phyloP scores from a whole-genome alignment of 1,139 yeast genomes.

The Eremothecium gossypii region DNA sequence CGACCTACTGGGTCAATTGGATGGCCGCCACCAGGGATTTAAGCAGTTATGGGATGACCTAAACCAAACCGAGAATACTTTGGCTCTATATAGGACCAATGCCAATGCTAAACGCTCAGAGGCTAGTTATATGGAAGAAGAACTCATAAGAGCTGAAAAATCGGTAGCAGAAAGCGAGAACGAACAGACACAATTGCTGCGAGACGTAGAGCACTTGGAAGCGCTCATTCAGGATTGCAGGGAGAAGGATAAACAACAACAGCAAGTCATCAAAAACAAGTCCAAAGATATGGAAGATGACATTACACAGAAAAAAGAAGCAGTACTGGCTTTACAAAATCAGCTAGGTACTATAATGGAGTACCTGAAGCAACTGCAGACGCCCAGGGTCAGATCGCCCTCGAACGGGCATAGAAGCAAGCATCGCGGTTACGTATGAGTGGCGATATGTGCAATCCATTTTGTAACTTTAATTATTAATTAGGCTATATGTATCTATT shows the following conservation, averaged over 20 bases:
- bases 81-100: slow-evolving; percentile 33
- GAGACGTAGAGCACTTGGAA: slow-evolving; percentile 28
- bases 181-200: slow-evolving; percentile 34
- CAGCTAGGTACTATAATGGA: slow-evolving; percentile 14
- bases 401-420: slow-evolving; percentile 7
- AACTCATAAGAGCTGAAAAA: slow-evolving; percentile 49
- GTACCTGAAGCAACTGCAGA: slow-evolving; percentile 16
- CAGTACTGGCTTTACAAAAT: slow-evolving; percentile 10
- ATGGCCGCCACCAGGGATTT: slow-evolving; percentile 19
- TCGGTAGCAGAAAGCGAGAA: slow-evolving; percentile 46
- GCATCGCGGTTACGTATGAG: slow-evolving; percentile 2
- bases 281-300: slow-evolving; percentile 25
- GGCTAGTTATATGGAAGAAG: slow-evolving; percentile 55
- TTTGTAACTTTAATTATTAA: not conserved
- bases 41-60: slow-evolving; percentile 28
- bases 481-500: not conserved
- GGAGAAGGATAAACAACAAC: slow-evolving; percentile 17
- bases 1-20: slow-evolving; percentile 21
- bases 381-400: slow-evolving; percentile 19
- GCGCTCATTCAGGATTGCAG: slow-evolving; percentile 10
- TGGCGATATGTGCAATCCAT: not conserved
- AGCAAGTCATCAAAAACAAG: slow-evolving; percentile 24
- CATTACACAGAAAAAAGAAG: slow-evolving; percentile 21
- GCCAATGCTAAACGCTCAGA: slow-evolving; percentile 41
- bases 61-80: slow-evolving; percentile 36